Evolutionary conservation across 176 grass and related monocot genomes (phyloP).

Genomic region (Canna indica): DNA sequence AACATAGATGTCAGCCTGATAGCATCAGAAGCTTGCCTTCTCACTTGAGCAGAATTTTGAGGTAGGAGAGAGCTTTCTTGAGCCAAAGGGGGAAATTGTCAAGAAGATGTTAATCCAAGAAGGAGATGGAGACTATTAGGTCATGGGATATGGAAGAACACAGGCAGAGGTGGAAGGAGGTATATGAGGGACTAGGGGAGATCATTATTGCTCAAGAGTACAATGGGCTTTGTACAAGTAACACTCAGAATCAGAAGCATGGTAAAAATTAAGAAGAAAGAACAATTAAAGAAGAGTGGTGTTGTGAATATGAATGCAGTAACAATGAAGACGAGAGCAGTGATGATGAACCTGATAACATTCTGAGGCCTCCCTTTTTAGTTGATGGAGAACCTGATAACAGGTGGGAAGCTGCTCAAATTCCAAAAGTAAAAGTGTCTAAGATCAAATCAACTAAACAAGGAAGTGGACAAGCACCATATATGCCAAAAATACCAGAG

Average conservation of each 20-base stretch:
- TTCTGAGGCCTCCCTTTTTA: slow-evolving; percentile 63
- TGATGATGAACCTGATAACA: slow-evolving; percentile 53
- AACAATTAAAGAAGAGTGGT: not conserved
- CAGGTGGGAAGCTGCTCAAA: slow-evolving; percentile 89
- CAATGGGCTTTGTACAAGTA: slow-evolving; percentile 26
- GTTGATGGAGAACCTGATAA: slow-evolving; percentile 85
- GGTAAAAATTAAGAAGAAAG: slow-evolving; percentile 24
- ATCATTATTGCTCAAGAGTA: slow-evolving; percentile 33
- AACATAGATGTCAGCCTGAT: too few relatives aligned
- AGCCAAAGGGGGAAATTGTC: not conserved
- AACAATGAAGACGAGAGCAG: slow-evolving; percentile 39
- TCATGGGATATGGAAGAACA: slow-evolving; percentile 22
- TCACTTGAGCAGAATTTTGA: too few relatives aligned
- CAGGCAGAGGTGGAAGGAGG: slow-evolving; percentile 32
- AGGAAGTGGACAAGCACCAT: slow-evolving; percentile 54
- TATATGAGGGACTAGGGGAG: slow-evolving; percentile 32
- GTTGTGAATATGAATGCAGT: slow-evolving; percentile 21
- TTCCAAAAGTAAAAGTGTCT: slow-evolving; percentile 74
- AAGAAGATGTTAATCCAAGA: slow-evolving; percentile 31
- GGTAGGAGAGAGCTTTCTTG: too few relatives aligned
- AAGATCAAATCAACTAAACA: slow-evolving; percentile 41
- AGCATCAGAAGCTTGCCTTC: too few relatives aligned
- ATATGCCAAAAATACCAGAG: slow-evolving; percentile 78
- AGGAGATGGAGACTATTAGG: slow-evolving; percentile 35
- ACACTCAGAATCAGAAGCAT: slow-evolving; percentile 17